These are phyloP conservation scores for Meira miltonrushii DNA, from an alignment of 1,284 basidiomycete genomes.

Conservation along the genomic window DNA sequence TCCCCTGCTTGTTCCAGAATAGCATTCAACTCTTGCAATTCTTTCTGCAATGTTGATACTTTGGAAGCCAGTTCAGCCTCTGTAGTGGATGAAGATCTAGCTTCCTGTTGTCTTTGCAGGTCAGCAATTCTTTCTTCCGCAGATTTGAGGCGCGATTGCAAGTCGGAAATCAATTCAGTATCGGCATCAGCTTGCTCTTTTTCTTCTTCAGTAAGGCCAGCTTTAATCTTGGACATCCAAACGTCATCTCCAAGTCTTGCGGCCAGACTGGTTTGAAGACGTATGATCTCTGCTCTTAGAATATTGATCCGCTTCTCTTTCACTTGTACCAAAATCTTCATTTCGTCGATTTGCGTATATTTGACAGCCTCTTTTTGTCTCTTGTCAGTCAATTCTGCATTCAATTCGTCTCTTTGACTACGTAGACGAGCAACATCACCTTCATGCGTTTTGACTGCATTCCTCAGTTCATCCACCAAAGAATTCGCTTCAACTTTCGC, in stretches of 20 bases:
- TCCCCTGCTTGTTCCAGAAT: conserved; percentile 5
- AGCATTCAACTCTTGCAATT: conserved; percentile 9
- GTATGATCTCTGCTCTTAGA: conserved; percentile 68
- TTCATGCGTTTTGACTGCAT: conserved; percentile 65
- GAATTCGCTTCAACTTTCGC: conserved; percentile 27
- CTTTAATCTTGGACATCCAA: conserved; percentile 66
- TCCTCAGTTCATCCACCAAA: conserved; percentile 64
- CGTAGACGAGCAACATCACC: conserved; percentile 55
- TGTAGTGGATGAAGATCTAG: conserved; percentile 13
- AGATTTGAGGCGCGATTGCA: conserved; percentile 10
- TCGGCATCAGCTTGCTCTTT: conserved; percentile 9
- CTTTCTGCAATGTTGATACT: conserved; percentile 12
- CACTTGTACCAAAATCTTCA: conserved; percentile 39
- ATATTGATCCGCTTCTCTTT: conserved; percentile 69
- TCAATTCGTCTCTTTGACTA: conserved; percentile 29
- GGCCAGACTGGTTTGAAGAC: conserved; percentile 72
- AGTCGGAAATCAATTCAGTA: conserved; percentile 10
- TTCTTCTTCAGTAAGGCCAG: conserved; percentile 45
- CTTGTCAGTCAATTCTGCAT: conserved; percentile 40
- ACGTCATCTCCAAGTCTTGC: conserved; percentile 69
- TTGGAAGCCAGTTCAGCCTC: conserved; percentile 13
- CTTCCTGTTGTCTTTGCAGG: conserved; percentile 18
- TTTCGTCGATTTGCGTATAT: conserved; percentile 45
- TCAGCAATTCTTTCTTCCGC: conserved; percentile 15
- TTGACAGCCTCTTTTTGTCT: conserved; percentile 42